These are phyloP conservation scores for Ceratocystis diversiconidia DNA, from an alignment of 2,329 filamentous ascomycete species.

Conservation along the genomic window DNA sequence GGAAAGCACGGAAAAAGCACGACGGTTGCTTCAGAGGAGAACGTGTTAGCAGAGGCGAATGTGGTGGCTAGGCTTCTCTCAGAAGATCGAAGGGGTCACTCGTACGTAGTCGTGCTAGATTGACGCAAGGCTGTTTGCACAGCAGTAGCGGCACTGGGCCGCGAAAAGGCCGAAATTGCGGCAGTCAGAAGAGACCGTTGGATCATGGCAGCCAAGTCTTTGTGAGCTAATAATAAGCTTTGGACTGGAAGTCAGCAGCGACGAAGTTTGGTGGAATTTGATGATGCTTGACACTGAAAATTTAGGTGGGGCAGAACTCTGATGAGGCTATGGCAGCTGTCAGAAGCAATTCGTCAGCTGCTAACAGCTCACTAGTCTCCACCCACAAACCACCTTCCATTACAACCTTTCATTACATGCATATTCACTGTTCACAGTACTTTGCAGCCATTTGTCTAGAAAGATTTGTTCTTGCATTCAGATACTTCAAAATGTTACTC, in stretches of 20 bases:
- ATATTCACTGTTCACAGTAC: background rate
- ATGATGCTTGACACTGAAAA: slow-evolving; percentile 10
- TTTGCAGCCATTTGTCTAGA: background rate
- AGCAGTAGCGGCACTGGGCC: slow-evolving; percentile 6
- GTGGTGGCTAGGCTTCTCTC: background rate
- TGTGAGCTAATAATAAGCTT: background rate
- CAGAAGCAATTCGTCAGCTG: background rate
- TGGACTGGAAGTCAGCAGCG: background rate
- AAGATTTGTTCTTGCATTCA: background rate
- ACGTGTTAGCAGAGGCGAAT: background rate
- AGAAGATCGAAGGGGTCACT: background rate
- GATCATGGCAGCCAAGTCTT: slow-evolving; percentile 1
- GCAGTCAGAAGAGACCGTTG: slow-evolving; percentile 11
- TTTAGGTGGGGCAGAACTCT: slow-evolving; percentile 11
- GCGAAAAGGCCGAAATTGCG: slow-evolving; percentile 5
- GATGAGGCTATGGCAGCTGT: slow-evolving; percentile 7
- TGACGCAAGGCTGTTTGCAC: slow-evolving; percentile 8
- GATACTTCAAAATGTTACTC: background rate
- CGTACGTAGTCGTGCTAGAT: slow-evolving; percentile 13
- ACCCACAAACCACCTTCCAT: background rate
- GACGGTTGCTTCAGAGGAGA: background rate
- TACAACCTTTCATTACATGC: background rate
- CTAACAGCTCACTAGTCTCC: background rate
- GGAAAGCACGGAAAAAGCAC: slow-evolving; percentile 15
- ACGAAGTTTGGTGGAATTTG: background rate